Conservation (phyloP, 1,139 yeast species). For the Suhomyces bolitotheri region DNA sequence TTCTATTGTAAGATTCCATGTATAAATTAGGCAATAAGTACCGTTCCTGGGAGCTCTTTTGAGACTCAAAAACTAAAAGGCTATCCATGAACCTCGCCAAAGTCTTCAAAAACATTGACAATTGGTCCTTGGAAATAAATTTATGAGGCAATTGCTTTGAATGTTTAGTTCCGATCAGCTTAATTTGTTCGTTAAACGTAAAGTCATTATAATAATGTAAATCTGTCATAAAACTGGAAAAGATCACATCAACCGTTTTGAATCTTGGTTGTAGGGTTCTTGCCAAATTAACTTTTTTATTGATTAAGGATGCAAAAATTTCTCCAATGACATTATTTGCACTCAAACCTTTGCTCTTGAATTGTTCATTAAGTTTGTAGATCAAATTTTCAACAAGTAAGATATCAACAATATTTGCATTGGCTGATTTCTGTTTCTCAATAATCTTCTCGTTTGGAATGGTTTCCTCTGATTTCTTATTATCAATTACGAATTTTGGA, state of each 20-base stretch:
- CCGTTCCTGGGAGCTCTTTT: constrained; percentile 15
- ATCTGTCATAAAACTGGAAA: constrained; percentile 36
- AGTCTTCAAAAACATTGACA: constrained; percentile 17
- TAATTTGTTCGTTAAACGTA: constrained; percentile 25
- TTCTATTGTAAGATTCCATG: constrained; percentile 28
- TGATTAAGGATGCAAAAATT: constrained; percentile 25
- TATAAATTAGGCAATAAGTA: constrained; percentile 23
- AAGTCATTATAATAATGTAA: constrained; percentile 37
- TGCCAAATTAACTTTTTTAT: constrained; percentile 20
- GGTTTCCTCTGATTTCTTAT: neutral
- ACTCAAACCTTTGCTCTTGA: constrained; percentile 21
- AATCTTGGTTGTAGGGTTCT: constrained; percentile 22
- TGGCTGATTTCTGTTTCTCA: constrained; percentile 8
- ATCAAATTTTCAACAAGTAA: constrained; percentile 36
- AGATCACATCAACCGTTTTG: constrained; percentile 32
- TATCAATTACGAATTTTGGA: constrained; percentile 7
- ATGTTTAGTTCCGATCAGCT: constrained; percentile 9
- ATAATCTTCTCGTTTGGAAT: constrained; percentile 1
- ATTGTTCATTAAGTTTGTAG: constrained; percentile 32
- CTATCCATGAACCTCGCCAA: constrained; percentile 24
- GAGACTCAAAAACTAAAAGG: constrained; percentile 22
- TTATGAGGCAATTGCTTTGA: constrained; percentile 13
- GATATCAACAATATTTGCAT: constrained; percentile 23
- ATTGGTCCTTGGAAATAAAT: constrained; percentile 28
- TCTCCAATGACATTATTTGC: constrained; percentile 26